These are phyloP conservation scores for Microdochium paspali DNA, from an alignment of 2,329 filamentous ascomycete species.

Conservation along the genomic window DNA sequence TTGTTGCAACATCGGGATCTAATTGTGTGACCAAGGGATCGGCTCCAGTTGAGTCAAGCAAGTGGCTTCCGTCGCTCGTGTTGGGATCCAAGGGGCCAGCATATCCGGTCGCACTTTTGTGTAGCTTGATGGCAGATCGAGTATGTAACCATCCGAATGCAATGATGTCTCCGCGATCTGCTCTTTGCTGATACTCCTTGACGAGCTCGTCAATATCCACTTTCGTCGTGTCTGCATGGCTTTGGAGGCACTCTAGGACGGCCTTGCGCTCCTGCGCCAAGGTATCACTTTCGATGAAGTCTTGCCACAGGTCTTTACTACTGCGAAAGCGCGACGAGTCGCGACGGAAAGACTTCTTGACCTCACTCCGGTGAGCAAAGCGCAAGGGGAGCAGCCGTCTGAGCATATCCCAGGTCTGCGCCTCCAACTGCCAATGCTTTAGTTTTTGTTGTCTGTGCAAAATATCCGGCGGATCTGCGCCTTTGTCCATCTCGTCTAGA, in stretches of 20 bases:
- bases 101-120: constrained; percentile 69
- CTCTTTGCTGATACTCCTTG: constrained; percentile 63
- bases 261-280: constrained; percentile 69
- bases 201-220: constrained; percentile 69
- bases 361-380: constrained; percentile 32
- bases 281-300: constrained; percentile 66
- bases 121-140: constrained; percentile 77
- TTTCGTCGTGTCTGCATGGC: constrained; percentile 55
- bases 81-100: constrained; percentile 55
- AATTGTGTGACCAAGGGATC: constrained; percentile 73
- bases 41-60: constrained; percentile 47
- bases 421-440: constrained; percentile 68
- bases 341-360: constrained; percentile 23
- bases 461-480: constrained; percentile 11
- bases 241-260: constrained; percentile 80
- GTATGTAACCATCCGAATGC: constrained; percentile 90
- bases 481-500: constrained; percentile 37
- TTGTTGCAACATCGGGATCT: constrained; percentile 80
- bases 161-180: constrained; percentile 73
- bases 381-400: constrained; percentile 64
- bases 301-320: constrained; percentile 42
- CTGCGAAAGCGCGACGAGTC: constrained; percentile 16
- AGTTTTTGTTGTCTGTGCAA: constrained; percentile 29
- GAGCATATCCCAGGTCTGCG: constrained; percentile 84
- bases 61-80: constrained; percentile 44